A percentile compares a stretch with the other conserved stretches of the same genome.
Conservation (phyloP, 2,329 filamentous ascomycete species). For the Aspergillus persii region DNA sequence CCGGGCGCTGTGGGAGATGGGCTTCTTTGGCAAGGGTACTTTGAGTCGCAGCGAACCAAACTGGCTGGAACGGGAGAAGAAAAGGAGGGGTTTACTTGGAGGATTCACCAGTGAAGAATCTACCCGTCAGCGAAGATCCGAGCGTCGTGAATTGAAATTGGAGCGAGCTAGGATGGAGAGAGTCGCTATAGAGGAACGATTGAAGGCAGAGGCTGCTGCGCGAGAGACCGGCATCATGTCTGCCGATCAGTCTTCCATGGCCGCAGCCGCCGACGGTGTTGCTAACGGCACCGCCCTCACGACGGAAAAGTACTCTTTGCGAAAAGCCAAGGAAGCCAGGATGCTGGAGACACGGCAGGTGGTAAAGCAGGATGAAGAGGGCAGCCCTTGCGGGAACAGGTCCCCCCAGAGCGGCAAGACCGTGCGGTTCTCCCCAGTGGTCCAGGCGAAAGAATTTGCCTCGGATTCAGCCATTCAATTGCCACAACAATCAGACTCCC, state of each 20-base stretch:
- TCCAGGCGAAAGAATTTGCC: conserved; percentile 62
- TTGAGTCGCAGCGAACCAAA: conserved; percentile 92
- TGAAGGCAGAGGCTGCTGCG: conserved; percentile 52
- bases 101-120: conserved; percentile 75
- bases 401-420: conserved; percentile 50
- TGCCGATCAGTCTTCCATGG: conserved; percentile 11
- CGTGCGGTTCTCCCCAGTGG: conserved; percentile 67
- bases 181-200: conserved; percentile 74
- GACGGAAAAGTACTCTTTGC: conserved; percentile 34
- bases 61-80: conserved; percentile 82
- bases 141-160: conserved; percentile 81
- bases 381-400: conserved; percentile 11
- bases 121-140: conserved; percentile 72
- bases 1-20: conserved; percentile 87
- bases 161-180: conserved; percentile 86
- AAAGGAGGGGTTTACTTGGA: conserved; percentile 63
- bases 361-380: conserved; percentile 13
- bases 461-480: conserved; percentile 21
- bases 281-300: conserved; percentile 16
- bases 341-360: conserved; percentile 22
- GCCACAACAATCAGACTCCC: conserved; percentile 14
- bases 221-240: conserved; percentile 23
- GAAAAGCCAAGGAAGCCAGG: conserved; percentile 33
- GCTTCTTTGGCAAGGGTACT: conserved; percentile 94
- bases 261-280: conserved; percentile 14